Conservation (phyloP, 805 yeast genomes). For the Hanseniaspora vineae region DNA sequence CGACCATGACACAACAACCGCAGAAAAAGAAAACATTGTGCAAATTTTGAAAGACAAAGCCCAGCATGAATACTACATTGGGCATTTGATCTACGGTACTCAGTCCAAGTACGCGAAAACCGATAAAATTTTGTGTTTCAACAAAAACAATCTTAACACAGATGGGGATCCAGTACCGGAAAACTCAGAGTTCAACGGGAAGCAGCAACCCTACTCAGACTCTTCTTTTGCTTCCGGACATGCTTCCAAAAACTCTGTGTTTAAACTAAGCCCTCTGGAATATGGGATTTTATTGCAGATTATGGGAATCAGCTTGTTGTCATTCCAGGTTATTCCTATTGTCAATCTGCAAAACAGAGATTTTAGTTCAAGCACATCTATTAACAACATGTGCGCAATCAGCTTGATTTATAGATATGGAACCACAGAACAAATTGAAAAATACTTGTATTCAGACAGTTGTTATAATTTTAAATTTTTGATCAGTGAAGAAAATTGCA, state of each 20-base stretch:
- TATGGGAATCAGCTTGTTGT: constrained; percentile 38
- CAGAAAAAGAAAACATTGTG: not conserved
- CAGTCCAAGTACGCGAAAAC: constrained; percentile 12
- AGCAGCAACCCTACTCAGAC: no score
- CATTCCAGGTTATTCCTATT: constrained; percentile 47
- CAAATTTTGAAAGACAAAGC: not conserved
- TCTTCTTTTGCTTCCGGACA: no score
- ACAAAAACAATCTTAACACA: no score
- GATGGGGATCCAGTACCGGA: no score
- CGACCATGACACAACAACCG: not conserved
- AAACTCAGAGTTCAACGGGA: no score
- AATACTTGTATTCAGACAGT: constrained; percentile 28
- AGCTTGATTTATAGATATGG: constrained; percentile 29
- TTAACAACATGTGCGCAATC: constrained; percentile 8
- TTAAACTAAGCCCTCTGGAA: constrained; percentile 48
- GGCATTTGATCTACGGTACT: not conserved
- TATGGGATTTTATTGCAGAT: constrained; percentile 55
- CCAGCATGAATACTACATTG: not conserved
- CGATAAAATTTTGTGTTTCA: not conserved
- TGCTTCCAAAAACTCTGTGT: constrained; percentile 21
- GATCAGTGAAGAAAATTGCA: constrained; percentile 51
- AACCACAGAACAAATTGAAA: constrained; percentile 29
- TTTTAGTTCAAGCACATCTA: constrained; percentile 4
- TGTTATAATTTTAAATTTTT: constrained; percentile 46
- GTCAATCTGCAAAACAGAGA: constrained; percentile 58